Percentiles rank a stretch among this genome's conserved stretches.
Conservation (phyloP, 2,329 filamentous ascomycete species). For the Calonectria pauciramosa region DNA sequence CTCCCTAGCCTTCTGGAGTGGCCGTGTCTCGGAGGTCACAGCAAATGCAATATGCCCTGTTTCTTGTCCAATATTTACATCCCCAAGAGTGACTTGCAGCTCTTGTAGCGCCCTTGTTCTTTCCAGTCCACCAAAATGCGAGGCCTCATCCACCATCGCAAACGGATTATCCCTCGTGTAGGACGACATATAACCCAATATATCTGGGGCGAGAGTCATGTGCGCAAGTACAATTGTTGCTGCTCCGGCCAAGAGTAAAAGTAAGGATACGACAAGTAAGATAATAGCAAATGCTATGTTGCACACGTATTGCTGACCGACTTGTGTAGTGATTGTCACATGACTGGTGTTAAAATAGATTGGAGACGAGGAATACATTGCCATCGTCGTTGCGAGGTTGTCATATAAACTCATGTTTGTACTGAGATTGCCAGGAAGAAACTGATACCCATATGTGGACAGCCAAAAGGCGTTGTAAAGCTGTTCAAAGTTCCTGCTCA, state of each 20-base stretch:
- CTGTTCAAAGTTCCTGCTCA: constrained; percentile 1
- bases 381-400: neutral
- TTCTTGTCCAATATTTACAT: neutral
- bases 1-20: neutral
- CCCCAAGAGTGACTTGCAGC: neutral
- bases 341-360: constrained; percentile 1
- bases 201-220: constrained; percentile 14
- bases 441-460: neutral
- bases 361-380: neutral
- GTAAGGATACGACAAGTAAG: neutral
- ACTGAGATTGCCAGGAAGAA: neutral
- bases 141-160: neutral
- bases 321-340: neutral
- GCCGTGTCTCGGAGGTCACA: neutral
- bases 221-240: neutral
- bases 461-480: neutral
- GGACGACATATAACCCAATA: constrained; percentile 14
- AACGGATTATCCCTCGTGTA: constrained; percentile 10
- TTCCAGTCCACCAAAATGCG: neutral
- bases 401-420: neutral
- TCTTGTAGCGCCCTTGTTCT: constrained; percentile 2
- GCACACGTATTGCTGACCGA: neutral
- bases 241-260: neutral
- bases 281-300: neutral
- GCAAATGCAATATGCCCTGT: constrained; percentile 12